Evolutionary conservation across 768 basidiomycete genomes (phyloP).

Genomic region (Pleurotus salmoneostramineus): DNA sequence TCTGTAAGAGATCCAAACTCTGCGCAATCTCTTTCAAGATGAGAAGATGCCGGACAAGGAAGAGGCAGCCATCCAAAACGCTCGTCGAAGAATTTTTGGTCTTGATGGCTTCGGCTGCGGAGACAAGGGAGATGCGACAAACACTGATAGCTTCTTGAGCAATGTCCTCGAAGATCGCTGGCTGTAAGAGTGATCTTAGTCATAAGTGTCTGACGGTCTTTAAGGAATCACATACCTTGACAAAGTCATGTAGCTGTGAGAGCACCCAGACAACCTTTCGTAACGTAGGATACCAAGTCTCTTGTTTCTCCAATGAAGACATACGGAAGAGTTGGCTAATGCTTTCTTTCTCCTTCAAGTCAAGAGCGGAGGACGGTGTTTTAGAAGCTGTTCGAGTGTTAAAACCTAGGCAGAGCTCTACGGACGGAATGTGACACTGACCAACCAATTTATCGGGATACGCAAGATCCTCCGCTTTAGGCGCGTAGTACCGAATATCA

Average conservation of each 20-base stretch:
- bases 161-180: slow-evolving; percentile 95
- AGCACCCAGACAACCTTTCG: slow-evolving; percentile 90
- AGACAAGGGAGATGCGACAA: slow-evolving; percentile 77
- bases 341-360: slow-evolving; percentile 65
- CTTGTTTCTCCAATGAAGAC: slow-evolving; percentile 67
- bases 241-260: slow-evolving; percentile 84
- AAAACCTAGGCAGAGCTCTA: background rate
- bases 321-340: slow-evolving; percentile 67
- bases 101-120: slow-evolving; percentile 65
- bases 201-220: background rate
- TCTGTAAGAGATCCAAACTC: slow-evolving; percentile 61
- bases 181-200: slow-evolving; percentile 38
- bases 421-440: slow-evolving; percentile 28
- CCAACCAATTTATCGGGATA: slow-evolving; percentile 83
- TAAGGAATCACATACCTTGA: slow-evolving; percentile 60
- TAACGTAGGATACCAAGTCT: slow-evolving; percentile 91
- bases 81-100: slow-evolving; percentile 37
- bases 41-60: slow-evolving; percentile 86
- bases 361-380: slow-evolving; percentile 36
- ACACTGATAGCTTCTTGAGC: slow-evolving; percentile 88
- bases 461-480: slow-evolving; percentile 74
- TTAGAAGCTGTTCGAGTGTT: slow-evolving; percentile 32
- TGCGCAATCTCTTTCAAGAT: slow-evolving; percentile 88
- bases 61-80: slow-evolving; percentile 71
- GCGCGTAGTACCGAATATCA: slow-evolving; percentile 81